A percentile compares a stretch with the other conserved stretches of the same genome.
Conservation (phyloP, 2,329 filamentous ascomycete species). For the Fusarium continuum region DNA sequence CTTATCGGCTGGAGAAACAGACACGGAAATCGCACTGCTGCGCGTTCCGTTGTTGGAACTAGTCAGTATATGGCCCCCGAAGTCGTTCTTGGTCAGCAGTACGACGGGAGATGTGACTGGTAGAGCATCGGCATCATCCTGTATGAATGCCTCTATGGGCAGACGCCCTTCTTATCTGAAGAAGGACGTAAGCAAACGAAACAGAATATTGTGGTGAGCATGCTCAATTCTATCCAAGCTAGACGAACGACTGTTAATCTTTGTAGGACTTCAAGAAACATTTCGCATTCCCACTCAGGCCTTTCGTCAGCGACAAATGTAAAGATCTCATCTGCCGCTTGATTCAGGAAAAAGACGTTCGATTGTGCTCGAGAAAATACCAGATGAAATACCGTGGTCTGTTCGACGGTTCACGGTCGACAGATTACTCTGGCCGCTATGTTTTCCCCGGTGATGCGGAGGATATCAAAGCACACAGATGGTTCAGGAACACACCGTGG, state of each 20-base stretch:
- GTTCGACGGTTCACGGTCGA: conserved; percentile 29
- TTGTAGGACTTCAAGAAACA: conserved; percentile 73
- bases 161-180: conserved; percentile 87
- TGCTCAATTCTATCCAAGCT: background rate
- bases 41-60: conserved; percentile 89
- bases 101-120: conserved; percentile 95
- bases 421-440: conserved; percentile 58
- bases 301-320: conserved; percentile 73
- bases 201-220: conserved; percentile 78
- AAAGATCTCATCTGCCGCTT: conserved; percentile 79
- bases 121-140: conserved; percentile 96
- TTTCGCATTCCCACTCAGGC: conserved; percentile 75
- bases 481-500: conserved; percentile 85
- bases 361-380: conserved; percentile 82
- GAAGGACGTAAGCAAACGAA: conserved; percentile 84
- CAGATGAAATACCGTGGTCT: conserved; percentile 66
- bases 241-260: conserved; percentile 12
- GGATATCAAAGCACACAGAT: conserved; percentile 89
- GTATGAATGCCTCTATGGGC: conserved; percentile 93
- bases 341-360: conserved; percentile 76
- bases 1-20: conserved; percentile 76
- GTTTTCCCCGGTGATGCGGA: conserved; percentile 87
- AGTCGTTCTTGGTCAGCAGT: conserved; percentile 81
- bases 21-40: conserved; percentile 74
- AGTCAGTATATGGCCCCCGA: conserved; percentile 99